These are phyloP conservation scores for Acrocalymma vagum DNA, from an alignment of 2,329 filamentous ascomycete species.

Conservation along the genomic window DNA sequence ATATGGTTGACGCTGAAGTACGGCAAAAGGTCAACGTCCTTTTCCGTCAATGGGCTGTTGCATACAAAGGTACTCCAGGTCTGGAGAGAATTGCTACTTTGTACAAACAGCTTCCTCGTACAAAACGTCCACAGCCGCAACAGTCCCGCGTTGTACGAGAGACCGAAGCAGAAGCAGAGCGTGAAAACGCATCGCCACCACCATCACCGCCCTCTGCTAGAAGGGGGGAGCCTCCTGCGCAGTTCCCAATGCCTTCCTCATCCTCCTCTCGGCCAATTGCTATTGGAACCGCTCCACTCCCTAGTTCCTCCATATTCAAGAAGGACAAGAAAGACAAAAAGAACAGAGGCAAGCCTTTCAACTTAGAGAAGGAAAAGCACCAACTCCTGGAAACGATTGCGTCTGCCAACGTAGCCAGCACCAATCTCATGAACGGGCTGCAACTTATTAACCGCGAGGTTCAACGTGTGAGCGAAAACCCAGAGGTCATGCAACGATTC, in stretches of 20 bases:
- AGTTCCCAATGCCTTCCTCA: constrained; percentile 35
- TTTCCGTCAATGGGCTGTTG: constrained; percentile 84
- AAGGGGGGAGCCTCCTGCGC: constrained; percentile 33
- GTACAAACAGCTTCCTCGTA: constrained; percentile 73
- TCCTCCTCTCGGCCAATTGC: constrained; percentile 35
- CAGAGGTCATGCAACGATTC: constrained; percentile 77
- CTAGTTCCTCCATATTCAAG: constrained; percentile 61
- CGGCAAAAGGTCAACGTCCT: constrained; percentile 86
- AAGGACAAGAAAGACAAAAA: constrained; percentile 64
- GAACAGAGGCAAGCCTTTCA: constrained; percentile 72
- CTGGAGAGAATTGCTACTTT: constrained; percentile 82
- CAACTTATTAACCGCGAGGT: constrained; percentile 90
- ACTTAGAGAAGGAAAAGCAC: constrained; percentile 85
- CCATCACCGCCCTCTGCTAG: constrained; percentile 35
- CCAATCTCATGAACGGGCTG: constrained; percentile 85
- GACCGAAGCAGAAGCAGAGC: constrained; percentile 76
- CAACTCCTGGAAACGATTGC: constrained; percentile 89
- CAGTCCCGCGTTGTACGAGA: constrained; percentile 85
- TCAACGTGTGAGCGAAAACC: constrained; percentile 87
- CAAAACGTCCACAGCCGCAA: constrained; percentile 70
- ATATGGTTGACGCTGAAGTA: constrained; percentile 86
- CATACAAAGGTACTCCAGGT: constrained; percentile 82
- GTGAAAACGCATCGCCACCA: constrained; percentile 60
- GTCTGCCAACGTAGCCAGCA: constrained; percentile 87
- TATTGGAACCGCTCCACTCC: constrained; percentile 43